Evolutionary conservation across 257 asterid genomes (phyloP).

Genomic region (Petunia secreta): DNA sequence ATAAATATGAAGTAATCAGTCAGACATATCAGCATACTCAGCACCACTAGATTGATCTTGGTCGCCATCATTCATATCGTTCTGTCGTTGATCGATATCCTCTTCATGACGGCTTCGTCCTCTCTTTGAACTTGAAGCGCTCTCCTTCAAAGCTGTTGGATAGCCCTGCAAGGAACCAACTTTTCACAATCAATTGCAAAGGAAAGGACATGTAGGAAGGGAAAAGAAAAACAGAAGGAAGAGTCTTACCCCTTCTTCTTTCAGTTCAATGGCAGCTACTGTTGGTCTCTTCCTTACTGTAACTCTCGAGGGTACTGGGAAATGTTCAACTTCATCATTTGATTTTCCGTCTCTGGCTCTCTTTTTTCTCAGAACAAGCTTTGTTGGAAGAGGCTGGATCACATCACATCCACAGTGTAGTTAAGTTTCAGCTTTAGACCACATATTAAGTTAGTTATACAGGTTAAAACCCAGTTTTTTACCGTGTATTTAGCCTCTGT

Average conservation of each 20-base stretch:
- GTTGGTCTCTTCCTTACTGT: conserved; percentile 71
- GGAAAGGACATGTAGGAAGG: background rate
- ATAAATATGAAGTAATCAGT: conserved; percentile 40
- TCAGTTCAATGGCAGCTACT: conserved; percentile 55
- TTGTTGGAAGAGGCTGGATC: conserved; percentile 65
- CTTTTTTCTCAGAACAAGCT: conserved; percentile 69
- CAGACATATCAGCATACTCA: conserved; percentile 67
- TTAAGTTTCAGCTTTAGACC: conserved; percentile 23
- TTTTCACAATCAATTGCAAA: conserved; percentile 11
- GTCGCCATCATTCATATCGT: conserved; percentile 52
- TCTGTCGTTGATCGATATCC: conserved; percentile 42
- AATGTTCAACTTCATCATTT: conserved; percentile 70
- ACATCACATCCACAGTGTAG: conserved; percentile 2
- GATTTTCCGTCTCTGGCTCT: conserved; percentile 85
- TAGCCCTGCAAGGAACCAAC: conserved; percentile 51
- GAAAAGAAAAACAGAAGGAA: background rate
- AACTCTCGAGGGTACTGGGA: conserved; percentile 70
- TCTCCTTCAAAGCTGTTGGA: conserved; percentile 46
- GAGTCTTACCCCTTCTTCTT: conserved; percentile 62
- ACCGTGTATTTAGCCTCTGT: conserved; percentile 71
- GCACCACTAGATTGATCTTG: conserved; percentile 67
- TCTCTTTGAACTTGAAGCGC: conserved; percentile 42
- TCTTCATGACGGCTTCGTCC: conserved; percentile 50
- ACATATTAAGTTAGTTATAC: background rate
- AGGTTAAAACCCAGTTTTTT: conserved; percentile 19